Evolutionary conservation across 2,329 filamentous ascomycete species (phyloP).

Genomic region (Hypoxylon sp.): DNA sequence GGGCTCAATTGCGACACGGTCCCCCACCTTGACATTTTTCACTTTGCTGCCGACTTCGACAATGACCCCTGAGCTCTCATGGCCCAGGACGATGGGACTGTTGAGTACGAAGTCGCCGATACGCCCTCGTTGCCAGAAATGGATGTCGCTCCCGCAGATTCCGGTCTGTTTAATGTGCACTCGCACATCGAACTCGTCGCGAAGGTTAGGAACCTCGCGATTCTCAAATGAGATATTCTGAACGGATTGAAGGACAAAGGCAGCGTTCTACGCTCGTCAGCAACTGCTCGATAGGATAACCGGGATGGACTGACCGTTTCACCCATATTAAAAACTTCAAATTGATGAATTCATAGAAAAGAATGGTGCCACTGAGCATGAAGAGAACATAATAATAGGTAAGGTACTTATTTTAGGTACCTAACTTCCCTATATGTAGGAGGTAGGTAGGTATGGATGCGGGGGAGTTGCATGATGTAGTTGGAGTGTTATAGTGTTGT

Average conservation of each 20-base stretch:
- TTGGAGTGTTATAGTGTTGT: neutral
- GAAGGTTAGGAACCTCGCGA: constrained; percentile 58
- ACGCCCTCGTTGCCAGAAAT: constrained; percentile 64
- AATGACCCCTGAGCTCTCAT: constrained; percentile 62
- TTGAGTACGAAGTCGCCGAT: constrained; percentile 63
- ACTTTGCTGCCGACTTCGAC: constrained; percentile 60
- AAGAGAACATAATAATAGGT: neutral
- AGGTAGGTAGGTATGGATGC: neutral
- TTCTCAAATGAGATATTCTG: constrained; percentile 63
- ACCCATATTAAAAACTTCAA: neutral
- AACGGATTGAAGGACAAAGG: constrained; percentile 64
- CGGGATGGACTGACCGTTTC: neutral
- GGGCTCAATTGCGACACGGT: constrained; percentile 65
- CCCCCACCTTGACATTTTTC: constrained; percentile 60
- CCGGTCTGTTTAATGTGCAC: constrained; percentile 63
- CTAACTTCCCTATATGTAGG: too few relatives aligned
- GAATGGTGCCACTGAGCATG: neutral
- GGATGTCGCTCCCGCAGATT: constrained; percentile 64
- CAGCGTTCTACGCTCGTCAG: constrained; percentile 57
- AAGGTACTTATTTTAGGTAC: too few relatives aligned
- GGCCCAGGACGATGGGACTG: constrained; percentile 65
- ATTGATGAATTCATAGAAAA: neutral
- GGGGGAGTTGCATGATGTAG: constrained; percentile 21
- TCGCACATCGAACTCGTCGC: constrained; percentile 60
- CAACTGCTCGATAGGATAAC: neutral